Conservation (phyloP, 1,284 basidiomycete genomes). For the Microbotryomycetes sp. region DNA sequence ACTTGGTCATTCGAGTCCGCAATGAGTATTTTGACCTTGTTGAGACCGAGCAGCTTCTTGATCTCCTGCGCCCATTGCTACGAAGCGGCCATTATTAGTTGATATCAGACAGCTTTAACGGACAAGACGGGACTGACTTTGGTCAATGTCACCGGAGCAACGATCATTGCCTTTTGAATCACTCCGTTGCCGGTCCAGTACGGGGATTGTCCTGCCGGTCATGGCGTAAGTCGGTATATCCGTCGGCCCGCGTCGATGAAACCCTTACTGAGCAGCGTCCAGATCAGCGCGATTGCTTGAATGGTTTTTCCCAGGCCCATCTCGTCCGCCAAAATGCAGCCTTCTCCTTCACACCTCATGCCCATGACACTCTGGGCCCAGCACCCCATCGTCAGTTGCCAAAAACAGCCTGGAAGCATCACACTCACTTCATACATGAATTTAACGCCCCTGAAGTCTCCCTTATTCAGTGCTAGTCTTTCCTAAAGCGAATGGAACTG, state of each 20-base stretch:
- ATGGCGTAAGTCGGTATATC: neutral
- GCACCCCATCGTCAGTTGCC: neutral
- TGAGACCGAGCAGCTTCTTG: slow-evolving; percentile 82
- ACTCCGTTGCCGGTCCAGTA: slow-evolving; percentile 52
- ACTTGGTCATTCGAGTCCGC: slow-evolving; percentile 68
- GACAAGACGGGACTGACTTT: slow-evolving; percentile 42
- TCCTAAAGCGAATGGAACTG: slow-evolving; percentile 40
- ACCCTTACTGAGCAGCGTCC: slow-evolving; percentile 73
- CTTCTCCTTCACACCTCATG: slow-evolving; percentile 68
- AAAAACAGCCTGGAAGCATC: neutral
- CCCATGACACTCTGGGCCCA: slow-evolving; percentile 69
- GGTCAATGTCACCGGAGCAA: slow-evolving; percentile 87
- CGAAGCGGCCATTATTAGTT: neutral
- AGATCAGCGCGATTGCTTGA: slow-evolving; percentile 76
- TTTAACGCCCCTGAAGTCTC: slow-evolving; percentile 40
- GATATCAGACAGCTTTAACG: neutral
- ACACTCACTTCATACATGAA: slow-evolving; percentile 72
- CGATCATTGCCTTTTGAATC: slow-evolving; percentile 65
- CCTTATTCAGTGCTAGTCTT: too few relatives aligned
- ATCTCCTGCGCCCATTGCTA: slow-evolving; percentile 97
- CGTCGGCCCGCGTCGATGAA: too few relatives aligned
- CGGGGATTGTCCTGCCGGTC: slow-evolving; percentile 65
- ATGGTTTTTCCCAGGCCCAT: slow-evolving; percentile 91
- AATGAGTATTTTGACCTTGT: slow-evolving; percentile 67
- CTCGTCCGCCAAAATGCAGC: slow-evolving; percentile 95